Conservation (phyloP, 805 yeast genomes). For the Saccharomyces cerevisiae region DNA sequence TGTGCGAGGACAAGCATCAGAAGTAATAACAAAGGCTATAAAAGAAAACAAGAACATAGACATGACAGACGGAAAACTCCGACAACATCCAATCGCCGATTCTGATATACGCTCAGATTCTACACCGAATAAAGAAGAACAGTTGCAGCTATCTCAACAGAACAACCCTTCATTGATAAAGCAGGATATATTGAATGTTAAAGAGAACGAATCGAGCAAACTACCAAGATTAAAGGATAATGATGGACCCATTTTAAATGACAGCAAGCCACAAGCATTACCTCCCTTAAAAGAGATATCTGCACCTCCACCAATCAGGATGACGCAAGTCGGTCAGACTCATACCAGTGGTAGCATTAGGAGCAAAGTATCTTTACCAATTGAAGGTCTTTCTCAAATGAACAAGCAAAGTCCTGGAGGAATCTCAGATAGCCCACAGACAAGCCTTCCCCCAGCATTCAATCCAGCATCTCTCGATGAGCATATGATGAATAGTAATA, state of each 20-base stretch:
- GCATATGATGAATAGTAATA: not conserved
- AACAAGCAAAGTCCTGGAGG: not conserved
- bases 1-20: slow-evolving; percentile 55
- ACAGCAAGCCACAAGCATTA: not conserved
- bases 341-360: slow-evolving; percentile 1
- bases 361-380: not conserved
- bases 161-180: not conserved
- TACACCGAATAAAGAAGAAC: not conserved
- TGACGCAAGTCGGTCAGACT: slow-evolving; percentile 1
- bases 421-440: not conserved
- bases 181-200: not conserved
- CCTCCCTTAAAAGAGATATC: slow-evolving; percentile 5
- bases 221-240: not conserved
- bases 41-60: slow-evolving; percentile 39
- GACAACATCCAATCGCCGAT: not conserved
- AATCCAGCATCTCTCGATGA: not conserved
- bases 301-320: slow-evolving; percentile 1
- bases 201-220: not conserved
- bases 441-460: not conserved
- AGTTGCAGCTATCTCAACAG: not conserved
- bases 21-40: slow-evolving; percentile 49
- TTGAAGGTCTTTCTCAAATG: not conserved
- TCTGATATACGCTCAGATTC: not conserved
- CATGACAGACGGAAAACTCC: slow-evolving; percentile 6
- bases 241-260: not conserved